Evolutionary conservation across 805 yeast species (phyloP).

Genomic region (Saccharomycopsis sp.): DNA sequence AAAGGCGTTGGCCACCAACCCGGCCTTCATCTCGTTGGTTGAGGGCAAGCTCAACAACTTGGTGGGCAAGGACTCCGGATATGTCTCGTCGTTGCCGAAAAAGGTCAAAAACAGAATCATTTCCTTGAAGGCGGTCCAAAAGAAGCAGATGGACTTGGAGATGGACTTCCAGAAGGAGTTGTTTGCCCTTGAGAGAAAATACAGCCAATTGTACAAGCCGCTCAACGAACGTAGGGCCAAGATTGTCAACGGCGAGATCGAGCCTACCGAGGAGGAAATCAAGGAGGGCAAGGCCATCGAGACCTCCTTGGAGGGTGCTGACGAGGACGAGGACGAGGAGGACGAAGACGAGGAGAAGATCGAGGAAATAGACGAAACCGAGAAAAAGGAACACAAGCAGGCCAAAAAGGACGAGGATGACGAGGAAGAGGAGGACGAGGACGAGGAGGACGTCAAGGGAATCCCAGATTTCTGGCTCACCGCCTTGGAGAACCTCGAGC

Average conservation of each 20-base stretch:
- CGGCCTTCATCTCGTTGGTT: conserved; percentile 77
- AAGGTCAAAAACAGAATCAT: conserved; percentile 67
- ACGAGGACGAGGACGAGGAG: conserved; percentile 36
- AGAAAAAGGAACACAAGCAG: conserved; percentile 25
- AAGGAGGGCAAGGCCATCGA: conserved; percentile 70
- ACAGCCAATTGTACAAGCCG: conserved; percentile 64
- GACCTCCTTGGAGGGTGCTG: conserved; percentile 44
- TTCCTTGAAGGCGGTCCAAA: conserved; percentile 78
- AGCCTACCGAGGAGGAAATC: conserved; percentile 75
- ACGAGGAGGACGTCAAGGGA: conserved; percentile 48
- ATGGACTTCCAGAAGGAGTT: conserved; percentile 88
- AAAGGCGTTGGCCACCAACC: conserved; percentile 56
- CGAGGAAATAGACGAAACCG: conserved; percentile 8
- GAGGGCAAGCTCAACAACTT: conserved; percentile 81
- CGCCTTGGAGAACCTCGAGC: conserved; percentile 79
- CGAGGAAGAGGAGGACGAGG: conserved; percentile 40
- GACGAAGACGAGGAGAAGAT: conserved; percentile 32
- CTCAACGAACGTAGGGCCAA: conserved; percentile 65
- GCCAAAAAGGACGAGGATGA: conserved; percentile 37
- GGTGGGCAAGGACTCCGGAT: conserved; percentile 83
- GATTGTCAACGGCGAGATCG: conserved; percentile 62
- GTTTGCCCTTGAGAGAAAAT: conserved; percentile 79
- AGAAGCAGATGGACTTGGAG: conserved; percentile 73
- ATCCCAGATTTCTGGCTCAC: conserved; percentile 97
- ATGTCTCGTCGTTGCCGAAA: conserved; percentile 69